These are phyloP conservation scores for Zopfochytrium polystomum DNA, from an alignment of 371 early-diverging fungal genomes.

Conservation along the genomic window DNA sequence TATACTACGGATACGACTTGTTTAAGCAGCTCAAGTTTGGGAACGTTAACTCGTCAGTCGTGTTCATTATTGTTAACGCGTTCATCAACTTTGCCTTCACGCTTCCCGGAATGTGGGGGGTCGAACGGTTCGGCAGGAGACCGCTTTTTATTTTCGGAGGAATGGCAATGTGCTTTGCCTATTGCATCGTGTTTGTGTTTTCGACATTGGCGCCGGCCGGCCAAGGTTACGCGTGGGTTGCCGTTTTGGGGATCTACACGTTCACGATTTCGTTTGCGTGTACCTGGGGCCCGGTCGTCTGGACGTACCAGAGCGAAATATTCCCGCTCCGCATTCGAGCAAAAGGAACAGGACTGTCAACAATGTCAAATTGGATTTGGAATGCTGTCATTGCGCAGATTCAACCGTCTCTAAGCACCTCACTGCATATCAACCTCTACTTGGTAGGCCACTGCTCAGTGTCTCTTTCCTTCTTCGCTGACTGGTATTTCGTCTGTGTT, in stretches of 20 bases:
- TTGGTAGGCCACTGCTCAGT: too few relatives aligned
- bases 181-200: slow-evolving; percentile 32
- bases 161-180: slow-evolving; percentile 34
- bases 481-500: too few relatives aligned
- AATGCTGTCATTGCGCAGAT: slow-evolving; percentile 50
- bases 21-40: slow-evolving; percentile 45
- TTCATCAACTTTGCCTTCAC: slow-evolving; percentile 44
- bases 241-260: slow-evolving; percentile 34
- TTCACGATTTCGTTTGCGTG: slow-evolving; percentile 65
- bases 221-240: slow-evolving; percentile 38
- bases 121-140: slow-evolving; percentile 42
- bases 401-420: too few relatives aligned
- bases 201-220: slow-evolving; percentile 23
- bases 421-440: too few relatives aligned
- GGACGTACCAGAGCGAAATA: slow-evolving; percentile 89
- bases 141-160: slow-evolving; percentile 43
- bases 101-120: slow-evolving; percentile 48
- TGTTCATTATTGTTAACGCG: slow-evolving; percentile 36
- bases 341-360: slow-evolving; percentile 80
- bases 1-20: slow-evolving; percentile 59
- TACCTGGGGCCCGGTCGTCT: slow-evolving; percentile 90
- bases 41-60: slow-evolving; percentile 19
- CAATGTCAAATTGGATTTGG: slow-evolving; percentile 89
- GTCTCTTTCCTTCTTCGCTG: too few relatives aligned
- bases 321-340: slow-evolving; percentile 54